Evolutionary conservation across 2,329 filamentous ascomycete species (phyloP), one percentile per base, ranked within the genome.

Genomic region (Hymenotorrendiella dingleyae): DNA sequence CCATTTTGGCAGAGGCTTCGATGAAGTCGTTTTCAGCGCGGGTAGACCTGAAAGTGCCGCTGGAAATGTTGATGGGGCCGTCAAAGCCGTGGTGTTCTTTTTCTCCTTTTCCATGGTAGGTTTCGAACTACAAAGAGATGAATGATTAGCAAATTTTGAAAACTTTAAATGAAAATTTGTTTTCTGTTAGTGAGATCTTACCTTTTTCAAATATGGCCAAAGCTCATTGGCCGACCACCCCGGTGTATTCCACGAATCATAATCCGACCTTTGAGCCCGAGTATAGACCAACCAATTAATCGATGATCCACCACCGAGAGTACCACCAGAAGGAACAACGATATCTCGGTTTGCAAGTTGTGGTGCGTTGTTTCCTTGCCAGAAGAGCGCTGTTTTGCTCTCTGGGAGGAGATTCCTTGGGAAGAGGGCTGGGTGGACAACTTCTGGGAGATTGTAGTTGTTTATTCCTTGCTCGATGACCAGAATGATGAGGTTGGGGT

Each of bases 11-110:
- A 0, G 69, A 64, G 1, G 72, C 69, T 0, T 66, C 54, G 7
- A 80, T 65, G 35, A 78, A 73, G 22, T 73, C 67, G 4, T 70
- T 62, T 33, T 73, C 67, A 1, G 44, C 38, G 2, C 64, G 52
- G 2, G 53, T 62, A 1, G 57, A 58, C 3, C 60, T 53, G 51
- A 64, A 73, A 0, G 67, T 67, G 6, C 74, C 71, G 6, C 65
- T 62, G 1, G 73, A 76, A 12, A 82, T 57, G 10, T 74, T 62
- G 10, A 79, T 65, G 0, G 76, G 76, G 0, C 78, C 76, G 12
- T 67, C 54, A 17, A 60, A 56, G 17, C 77, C 77, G 46, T 80
- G 77, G 65, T 52, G 19, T 9, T 33, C 32, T 26, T 33, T 33
- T 12, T 43, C 34, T n/a, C 42, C 48, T 23, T n/a, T 30, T 11